These are phyloP conservation scores for Diutina ranongensis DNA, from an alignment of 1,139 yeast genomes.

Conservation along the genomic window DNA sequence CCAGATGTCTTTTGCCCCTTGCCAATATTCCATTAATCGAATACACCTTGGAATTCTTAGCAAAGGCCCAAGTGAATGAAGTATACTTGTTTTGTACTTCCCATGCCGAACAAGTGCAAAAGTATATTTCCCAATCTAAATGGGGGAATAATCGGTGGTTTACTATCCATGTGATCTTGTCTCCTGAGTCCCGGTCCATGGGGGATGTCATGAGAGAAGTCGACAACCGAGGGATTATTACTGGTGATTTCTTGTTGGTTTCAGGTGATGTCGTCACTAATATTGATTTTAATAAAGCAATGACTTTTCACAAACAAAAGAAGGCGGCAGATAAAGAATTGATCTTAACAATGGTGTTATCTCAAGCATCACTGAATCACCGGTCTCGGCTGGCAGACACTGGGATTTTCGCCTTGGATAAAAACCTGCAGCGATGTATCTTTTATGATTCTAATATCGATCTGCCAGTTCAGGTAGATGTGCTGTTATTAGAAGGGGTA, in stretches of 20 bases:
- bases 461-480: conserved; percentile 55
- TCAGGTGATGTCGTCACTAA: conserved; percentile 94
- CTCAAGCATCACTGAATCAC: conserved; percentile 79
- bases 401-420: conserved; percentile 75
- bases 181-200: conserved; percentile 83
- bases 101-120: conserved; percentile 81
- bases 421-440: conserved; percentile 60
- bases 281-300: conserved; percentile 63
- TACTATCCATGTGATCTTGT: conserved; percentile 61
- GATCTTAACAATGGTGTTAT: conserved; percentile 85
- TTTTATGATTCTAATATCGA: conserved; percentile 51
- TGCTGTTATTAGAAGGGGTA: conserved; percentile 69
- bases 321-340: conserved; percentile 74
- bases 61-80: conserved; percentile 82
- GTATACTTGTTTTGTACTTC: conserved; percentile 83
- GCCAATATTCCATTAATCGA: conserved; percentile 92
- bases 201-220: conserved; percentile 97
- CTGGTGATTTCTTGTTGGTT: conserved; percentile 80
- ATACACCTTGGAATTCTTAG: conserved; percentile 87
- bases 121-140: conserved; percentile 69
- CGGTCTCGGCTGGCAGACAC: conserved; percentile 75
- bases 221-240: conserved; percentile 79
- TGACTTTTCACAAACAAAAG: conserved; percentile 63
- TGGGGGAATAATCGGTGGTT: conserved; percentile 68
- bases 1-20: conserved; percentile 82